Evolutionary conservation across 2,329 filamentous ascomycete genomes (phyloP).

Genomic region (Penicillium concentricum): DNA sequence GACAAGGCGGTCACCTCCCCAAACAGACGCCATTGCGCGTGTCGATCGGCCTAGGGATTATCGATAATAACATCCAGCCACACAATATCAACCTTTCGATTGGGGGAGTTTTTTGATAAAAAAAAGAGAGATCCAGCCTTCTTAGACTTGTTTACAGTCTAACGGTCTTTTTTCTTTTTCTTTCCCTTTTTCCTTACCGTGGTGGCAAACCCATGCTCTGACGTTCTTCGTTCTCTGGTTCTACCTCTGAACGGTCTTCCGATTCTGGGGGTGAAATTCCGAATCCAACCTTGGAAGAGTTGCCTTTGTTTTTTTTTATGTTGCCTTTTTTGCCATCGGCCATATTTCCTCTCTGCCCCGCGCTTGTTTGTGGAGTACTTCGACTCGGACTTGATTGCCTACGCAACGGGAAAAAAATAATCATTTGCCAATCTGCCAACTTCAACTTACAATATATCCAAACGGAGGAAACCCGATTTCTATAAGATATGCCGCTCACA

Average conservation of each 20-base stretch:
- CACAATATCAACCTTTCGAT: constrained; percentile 11
- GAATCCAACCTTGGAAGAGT: constrained; percentile 16
- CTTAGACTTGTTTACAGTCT: constrained; percentile 5
- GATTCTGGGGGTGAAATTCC: constrained; percentile 26
- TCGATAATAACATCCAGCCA: constrained; percentile 31
- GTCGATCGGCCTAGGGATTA: constrained; percentile 29
- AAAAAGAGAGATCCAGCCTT: background rate
- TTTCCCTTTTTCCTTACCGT: constrained; percentile 14
- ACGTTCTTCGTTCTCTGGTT: constrained; percentile 30
- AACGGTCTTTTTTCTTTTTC: background rate
- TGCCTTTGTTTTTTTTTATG: constrained; percentile 16
- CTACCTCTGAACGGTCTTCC: constrained; percentile 26
- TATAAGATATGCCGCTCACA: constrained; percentile 40
- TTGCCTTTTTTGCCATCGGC: constrained; percentile 12
- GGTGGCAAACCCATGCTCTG: constrained; percentile 33
- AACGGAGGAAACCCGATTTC: background rate
- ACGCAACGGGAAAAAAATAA: constrained; percentile 9
- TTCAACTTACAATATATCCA: constrained; percentile 4
- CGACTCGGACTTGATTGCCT: constrained; percentile 7
- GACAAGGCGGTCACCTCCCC: constrained; percentile 29
- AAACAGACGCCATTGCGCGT: constrained; percentile 30
- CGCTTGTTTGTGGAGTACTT: constrained; percentile 13
- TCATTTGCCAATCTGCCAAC: background rate
- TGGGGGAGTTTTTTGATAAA: background rate
- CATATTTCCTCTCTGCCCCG: constrained; percentile 9